Evolutionary conservation across 176 grass and related monocot genomes (phyloP).

Genomic region (Hordeum marinum): DNA sequence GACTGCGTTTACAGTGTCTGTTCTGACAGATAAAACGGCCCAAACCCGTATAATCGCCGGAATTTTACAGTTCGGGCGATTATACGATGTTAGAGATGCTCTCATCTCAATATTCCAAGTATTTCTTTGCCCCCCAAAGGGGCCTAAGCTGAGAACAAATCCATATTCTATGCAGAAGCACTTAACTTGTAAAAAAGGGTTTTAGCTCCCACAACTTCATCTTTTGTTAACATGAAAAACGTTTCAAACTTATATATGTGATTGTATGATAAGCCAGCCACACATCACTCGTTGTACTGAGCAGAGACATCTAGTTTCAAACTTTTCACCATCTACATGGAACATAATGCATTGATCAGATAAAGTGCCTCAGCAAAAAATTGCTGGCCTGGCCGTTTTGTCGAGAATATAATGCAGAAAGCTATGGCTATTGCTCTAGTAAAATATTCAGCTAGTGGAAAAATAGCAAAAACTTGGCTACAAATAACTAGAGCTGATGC

Average conservation of each 20-base stretch:
- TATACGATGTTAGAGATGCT: too few species aligned
- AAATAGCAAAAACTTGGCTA: slow-evolving; percentile 17
- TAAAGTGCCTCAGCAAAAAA: neutral
- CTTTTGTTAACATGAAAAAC: neutral
- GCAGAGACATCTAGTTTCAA: neutral
- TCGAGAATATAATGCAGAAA: neutral
- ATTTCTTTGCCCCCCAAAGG: neutral
- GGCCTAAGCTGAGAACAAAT: neutral
- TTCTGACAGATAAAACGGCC: too few species aligned
- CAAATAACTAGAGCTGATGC: neutral
- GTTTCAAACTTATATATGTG: neutral
- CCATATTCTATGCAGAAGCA: neutral
- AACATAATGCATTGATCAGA: neutral
- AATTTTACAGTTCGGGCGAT: too few species aligned
- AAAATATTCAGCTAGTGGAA: neutral
- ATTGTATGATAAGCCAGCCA: neutral
- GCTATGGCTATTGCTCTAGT: neutral
- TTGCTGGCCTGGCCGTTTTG: neutral
- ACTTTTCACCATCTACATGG: neutral
- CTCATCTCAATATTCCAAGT: too few species aligned
- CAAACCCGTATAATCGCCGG: too few species aligned
- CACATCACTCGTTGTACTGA: neutral
- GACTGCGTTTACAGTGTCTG: too few species aligned
- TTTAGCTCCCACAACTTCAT: neutral
- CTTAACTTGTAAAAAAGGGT: neutral